Evolutionary conservation across 495 filamentous ascomycete species (phyloP).

Genomic region (Cryomyces minteri): DNA sequence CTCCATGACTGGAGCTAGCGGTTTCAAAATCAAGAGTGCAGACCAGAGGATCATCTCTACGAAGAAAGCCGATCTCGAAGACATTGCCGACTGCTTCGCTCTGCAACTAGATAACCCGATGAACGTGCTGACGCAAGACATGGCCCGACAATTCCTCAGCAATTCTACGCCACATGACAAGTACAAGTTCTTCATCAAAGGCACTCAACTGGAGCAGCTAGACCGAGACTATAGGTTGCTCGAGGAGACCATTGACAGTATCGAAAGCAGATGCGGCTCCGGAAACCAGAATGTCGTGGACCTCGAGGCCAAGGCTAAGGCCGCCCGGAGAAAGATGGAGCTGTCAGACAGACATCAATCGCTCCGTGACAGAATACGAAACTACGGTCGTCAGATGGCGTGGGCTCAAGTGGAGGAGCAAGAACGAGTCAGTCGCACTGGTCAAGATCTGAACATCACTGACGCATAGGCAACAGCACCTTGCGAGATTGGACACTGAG

Average conservation of each 20-base stretch:
- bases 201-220: conserved; percentile 81
- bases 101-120: conserved; percentile 95
- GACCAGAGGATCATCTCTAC: conserved; percentile 55
- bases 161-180: conserved; percentile 64
- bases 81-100: conserved; percentile 80
- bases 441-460: no score
- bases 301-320: conserved; percentile 21
- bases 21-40: conserved; percentile 71
- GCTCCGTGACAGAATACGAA: conserved; percentile 8
- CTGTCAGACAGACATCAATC: conserved; percentile 24
- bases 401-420: conserved; percentile 23
- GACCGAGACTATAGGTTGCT: conserved; percentile 81
- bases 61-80: conserved; percentile 77
- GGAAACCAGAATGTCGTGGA: conserved; percentile 29
- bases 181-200: conserved; percentile 93
- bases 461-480: conserved; percentile 6
- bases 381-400: conserved; percentile 11
- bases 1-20: conserved; percentile 50
- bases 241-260: conserved; percentile 46
- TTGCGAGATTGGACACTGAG: conserved; percentile 25
- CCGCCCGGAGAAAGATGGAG: conserved; percentile 26
- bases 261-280: conserved; percentile 37
- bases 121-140: conserved; percentile 94
- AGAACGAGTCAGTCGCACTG: conserved; percentile 8
- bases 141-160: conserved; percentile 84